Evolutionary conservation across 2,329 filamentous ascomycete species (phyloP).

Genomic region (Hypoxylon sp.): DNA sequence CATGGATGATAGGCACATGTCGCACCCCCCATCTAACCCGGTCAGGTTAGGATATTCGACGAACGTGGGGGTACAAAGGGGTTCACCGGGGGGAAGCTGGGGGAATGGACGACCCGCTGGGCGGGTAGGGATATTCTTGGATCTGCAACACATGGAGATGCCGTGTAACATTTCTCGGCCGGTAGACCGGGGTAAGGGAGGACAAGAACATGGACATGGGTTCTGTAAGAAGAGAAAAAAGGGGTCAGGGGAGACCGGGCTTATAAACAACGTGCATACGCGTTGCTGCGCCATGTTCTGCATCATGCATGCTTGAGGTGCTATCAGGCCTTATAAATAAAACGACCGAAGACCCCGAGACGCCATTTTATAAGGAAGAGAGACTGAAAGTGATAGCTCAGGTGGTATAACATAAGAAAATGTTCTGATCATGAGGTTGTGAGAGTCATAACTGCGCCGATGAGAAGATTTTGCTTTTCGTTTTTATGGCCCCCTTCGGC

Average conservation of each 20-base stretch:
- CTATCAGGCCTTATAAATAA: conserved; percentile 6
- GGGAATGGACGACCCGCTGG: conserved; percentile 28
- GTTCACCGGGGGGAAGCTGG: conserved; percentile 20
- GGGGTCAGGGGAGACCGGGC: background rate
- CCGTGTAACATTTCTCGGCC: conserved; percentile 33
- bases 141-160: conserved; percentile 12
- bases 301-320: conserved; percentile 35
- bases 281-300: conserved; percentile 28
- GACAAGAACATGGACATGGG: conserved; percentile 6
- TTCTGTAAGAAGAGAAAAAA: conserved; percentile 3
- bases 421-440: conserved; percentile 14
- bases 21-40: conserved; percentile 1
- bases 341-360: conserved; percentile 20
- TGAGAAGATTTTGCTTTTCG: conserved; percentile 16
- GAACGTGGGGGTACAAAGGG: conserved; percentile 21
- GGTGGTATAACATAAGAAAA: conserved; percentile 38
- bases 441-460: conserved; percentile 3
- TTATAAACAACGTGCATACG: conserved; percentile 20
- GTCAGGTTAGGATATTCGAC: conserved; percentile 20
- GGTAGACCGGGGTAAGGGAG: conserved; percentile 8
- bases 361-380: conserved; percentile 9
- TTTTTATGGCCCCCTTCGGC: conserved; percentile 12
- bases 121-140: conserved; percentile 35
- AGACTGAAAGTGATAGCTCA: conserved; percentile 39
- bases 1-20: conserved; percentile 24